A percentile compares a stretch with the other conserved stretches of the same genome.
phyloP scores from a whole-genome alignment of 495 filamentous ascomycete genomes.

The Podospora appendiculata region DNA sequence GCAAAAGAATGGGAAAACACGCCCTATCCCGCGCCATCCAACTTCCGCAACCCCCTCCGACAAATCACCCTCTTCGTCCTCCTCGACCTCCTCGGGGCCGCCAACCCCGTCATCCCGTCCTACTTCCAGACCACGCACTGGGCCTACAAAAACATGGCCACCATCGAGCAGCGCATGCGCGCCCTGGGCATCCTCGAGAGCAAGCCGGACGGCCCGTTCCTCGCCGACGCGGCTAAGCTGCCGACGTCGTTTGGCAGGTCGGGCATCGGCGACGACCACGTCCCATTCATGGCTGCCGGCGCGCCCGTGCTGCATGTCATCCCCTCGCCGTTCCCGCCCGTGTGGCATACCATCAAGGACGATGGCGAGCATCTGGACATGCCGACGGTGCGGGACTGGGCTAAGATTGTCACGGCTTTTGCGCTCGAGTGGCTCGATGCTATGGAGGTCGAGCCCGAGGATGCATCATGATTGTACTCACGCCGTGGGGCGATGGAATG shows the following conservation, averaged over 20 bases:
- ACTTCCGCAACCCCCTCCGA: slow-evolving; percentile 59
- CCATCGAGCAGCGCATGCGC: slow-evolving; percentile 63
- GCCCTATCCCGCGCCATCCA: slow-evolving; percentile 59
- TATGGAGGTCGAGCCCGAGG: slow-evolving; percentile 14
- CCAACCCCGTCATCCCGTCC: slow-evolving; percentile 59
- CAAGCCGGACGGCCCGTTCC: slow-evolving; percentile 23
- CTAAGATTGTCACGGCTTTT: slow-evolving; percentile 69
- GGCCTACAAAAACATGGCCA: slow-evolving; percentile 70
- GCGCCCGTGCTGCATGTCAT: slow-evolving; percentile 81
- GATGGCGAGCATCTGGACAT: slow-evolving; percentile 77
- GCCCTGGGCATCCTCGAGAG: slow-evolving; percentile 30
- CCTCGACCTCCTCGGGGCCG: slow-evolving; percentile 72
- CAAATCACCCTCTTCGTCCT: slow-evolving; percentile 81
- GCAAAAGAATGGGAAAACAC: slow-evolving; percentile 69
- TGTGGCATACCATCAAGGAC: slow-evolving; percentile 78
- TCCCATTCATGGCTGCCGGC: slow-evolving; percentile 74
- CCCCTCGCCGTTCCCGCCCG: slow-evolving; percentile 64
- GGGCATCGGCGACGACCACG: slow-evolving; percentile 67
- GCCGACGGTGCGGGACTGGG: slow-evolving; percentile 76
- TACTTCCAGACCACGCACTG: slow-evolving; percentile 84
- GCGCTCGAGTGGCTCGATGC: slow-evolving; percentile 75
- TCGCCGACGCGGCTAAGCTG: slow-evolving; percentile 47
- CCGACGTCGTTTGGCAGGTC: slow-evolving; percentile 35
- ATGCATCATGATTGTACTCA: not conserved
- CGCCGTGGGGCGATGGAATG: too few species aligned